Conservation (phyloP, 1,139 yeast genomes). For the Neolecta irregularis region DNA sequence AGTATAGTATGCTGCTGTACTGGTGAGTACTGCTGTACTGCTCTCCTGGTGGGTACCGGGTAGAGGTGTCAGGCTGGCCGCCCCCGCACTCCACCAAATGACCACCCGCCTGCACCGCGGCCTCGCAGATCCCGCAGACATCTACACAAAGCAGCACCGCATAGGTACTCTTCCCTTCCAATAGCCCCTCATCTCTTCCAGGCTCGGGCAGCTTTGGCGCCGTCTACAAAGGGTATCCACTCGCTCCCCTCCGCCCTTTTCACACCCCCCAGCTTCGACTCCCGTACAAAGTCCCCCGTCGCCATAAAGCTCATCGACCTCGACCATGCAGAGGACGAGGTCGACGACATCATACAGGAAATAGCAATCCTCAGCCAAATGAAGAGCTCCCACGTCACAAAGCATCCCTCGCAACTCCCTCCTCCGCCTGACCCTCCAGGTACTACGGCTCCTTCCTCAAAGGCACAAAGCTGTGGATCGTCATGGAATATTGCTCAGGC, state of each 20-base stretch:
- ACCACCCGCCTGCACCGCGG: too few relatives aligned
- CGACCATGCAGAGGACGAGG: constrained; percentile 61
- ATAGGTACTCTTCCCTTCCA: too few relatives aligned
- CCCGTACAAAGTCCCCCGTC: constrained; percentile 30
- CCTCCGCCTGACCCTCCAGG: constrained; percentile 8
- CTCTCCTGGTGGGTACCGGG: too few relatives aligned
- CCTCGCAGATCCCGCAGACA: too few relatives aligned
- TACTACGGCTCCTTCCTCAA: constrained; percentile 49
- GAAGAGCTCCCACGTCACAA: constrained; percentile 32
- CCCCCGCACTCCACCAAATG: too few relatives aligned
- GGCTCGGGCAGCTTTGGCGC: constrained; percentile 84
- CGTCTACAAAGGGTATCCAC: constrained; percentile 45
- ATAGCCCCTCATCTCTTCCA: too few relatives aligned
- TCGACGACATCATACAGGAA: constrained; percentile 54
- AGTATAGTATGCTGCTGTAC: too few relatives aligned
- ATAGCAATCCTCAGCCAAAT: constrained; percentile 55
- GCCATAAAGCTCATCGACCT: constrained; percentile 70
- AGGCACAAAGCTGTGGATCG: constrained; percentile 63
- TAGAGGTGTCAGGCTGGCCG: too few relatives aligned
- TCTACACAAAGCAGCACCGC: constrained; percentile 27
- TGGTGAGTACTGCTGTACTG: too few relatives aligned
- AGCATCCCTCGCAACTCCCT: background rate
- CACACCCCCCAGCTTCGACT: constrained; percentile 17
- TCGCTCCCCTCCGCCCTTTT: background rate
- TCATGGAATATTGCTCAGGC: constrained; percentile 88